Percentiles rank a stretch among this genome's conserved stretches.
phyloP scores from a whole-genome alignment of 305 asterid genomes.

The Fraxinus xanthoxyloides region DNA sequence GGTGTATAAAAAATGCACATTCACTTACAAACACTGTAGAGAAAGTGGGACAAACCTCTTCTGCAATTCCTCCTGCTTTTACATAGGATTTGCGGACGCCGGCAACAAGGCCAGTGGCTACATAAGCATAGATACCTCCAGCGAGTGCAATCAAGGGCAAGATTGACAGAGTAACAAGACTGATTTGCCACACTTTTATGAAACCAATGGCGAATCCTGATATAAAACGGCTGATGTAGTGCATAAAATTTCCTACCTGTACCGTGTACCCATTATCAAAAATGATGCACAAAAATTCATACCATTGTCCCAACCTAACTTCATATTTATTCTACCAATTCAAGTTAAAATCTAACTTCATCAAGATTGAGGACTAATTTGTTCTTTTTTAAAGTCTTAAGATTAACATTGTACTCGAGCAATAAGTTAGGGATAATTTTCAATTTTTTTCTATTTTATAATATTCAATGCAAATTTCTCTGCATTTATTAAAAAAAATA shows the following conservation, averaged over 20 bases:
- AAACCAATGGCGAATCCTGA: constrained; percentile 82
- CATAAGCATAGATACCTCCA: constrained; percentile 87
- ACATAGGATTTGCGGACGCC: constrained; percentile 84
- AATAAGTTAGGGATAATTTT: too few relatives aligned
- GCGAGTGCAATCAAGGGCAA: constrained; percentile 95
- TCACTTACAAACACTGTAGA: neutral
- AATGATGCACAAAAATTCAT: neutral
- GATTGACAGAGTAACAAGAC: constrained; percentile 84
- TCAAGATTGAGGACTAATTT: too few relatives aligned
- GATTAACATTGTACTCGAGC: too few relatives aligned
- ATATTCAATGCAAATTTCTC: neutral
- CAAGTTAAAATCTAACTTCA: too few relatives aligned
- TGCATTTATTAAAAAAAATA: neutral
- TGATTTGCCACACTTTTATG: constrained; percentile 92
- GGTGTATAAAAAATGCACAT: neutral
- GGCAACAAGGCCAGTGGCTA: constrained; percentile 80
- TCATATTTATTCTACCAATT: too few relatives aligned
- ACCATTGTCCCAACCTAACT: neutral
- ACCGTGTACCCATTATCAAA: constrained; percentile 8
- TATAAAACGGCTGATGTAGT: constrained; percentile 75
- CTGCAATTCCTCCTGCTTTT: constrained; percentile 95
- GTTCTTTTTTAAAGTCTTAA: too few relatives aligned
- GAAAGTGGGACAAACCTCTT: constrained; percentile 53
- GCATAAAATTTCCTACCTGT: constrained; percentile 92
- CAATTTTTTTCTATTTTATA: too few relatives aligned